Evolutionary conservation across 257 asterid species (phyloP).

Genomic region (Fraxinus pennsylvanica): DNA sequence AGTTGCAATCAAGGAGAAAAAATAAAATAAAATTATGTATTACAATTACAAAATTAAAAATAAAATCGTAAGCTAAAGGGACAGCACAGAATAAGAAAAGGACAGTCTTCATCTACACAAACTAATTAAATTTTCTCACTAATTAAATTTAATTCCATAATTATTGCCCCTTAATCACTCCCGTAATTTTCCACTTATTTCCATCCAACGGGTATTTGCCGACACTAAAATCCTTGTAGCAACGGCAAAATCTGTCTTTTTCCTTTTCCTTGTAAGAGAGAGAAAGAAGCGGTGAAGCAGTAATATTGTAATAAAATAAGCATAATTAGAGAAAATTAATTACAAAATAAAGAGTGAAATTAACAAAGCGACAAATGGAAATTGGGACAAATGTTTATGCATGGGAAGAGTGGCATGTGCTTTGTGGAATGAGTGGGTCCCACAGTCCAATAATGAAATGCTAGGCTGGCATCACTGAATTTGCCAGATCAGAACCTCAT

Average conservation of each 20-base stretch:
- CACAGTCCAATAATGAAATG: slow-evolving; percentile 66
- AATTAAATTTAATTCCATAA: slow-evolving; percentile 32
- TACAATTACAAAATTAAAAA: slow-evolving; percentile 3
- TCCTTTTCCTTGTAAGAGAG: neutral
- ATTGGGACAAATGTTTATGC: slow-evolving; percentile 34
- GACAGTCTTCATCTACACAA: slow-evolving; percentile 57
- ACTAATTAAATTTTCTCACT: slow-evolving; percentile 19
- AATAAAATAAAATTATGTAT: slow-evolving; percentile 10
- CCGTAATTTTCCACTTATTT: slow-evolving; percentile 29
- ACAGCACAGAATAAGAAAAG: slow-evolving; percentile 56
- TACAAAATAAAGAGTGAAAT: slow-evolving; percentile 18
- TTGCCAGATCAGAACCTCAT: slow-evolving; percentile 72
- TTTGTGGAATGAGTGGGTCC: slow-evolving; percentile 56
- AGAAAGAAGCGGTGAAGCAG: slow-evolving; percentile 3
- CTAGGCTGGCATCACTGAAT: slow-evolving; percentile 87
- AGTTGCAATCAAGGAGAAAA: slow-evolving; percentile 67
- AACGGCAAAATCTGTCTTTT: slow-evolving; percentile 30
- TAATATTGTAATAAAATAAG: slow-evolving; percentile 24
- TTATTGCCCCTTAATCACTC: slow-evolving; percentile 50
- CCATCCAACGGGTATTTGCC: slow-evolving; percentile 58
- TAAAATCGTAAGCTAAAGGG: slow-evolving; percentile 63
- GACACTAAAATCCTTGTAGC: slow-evolving; percentile 54
- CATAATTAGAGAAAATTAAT: slow-evolving; percentile 34
- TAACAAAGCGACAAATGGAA: slow-evolving; percentile 41
- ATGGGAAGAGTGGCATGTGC: slow-evolving; percentile 65